Conservation (phyloP, 148 eudicot genomes). For the Rhododendron williamsianum region DNA sequence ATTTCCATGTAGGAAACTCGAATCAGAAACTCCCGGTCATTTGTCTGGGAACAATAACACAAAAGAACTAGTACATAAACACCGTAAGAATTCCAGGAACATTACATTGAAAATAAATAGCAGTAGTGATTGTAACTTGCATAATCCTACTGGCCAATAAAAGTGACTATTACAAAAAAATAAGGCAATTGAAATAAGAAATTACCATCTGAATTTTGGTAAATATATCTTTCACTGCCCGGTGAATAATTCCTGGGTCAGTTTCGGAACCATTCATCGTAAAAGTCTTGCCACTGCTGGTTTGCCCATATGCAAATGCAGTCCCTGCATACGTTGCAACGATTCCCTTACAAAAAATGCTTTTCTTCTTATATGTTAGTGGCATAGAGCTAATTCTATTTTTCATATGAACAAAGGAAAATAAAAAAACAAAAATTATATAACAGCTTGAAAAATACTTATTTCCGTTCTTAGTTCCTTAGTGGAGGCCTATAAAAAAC, state of each 20-base stretch:
- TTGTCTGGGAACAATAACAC: conserved; percentile 31
- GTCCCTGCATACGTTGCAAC: conserved; percentile 52
- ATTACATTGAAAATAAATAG: background rate
- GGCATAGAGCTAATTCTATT: background rate
- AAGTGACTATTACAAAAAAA: background rate
- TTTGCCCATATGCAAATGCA: conserved; percentile 97
- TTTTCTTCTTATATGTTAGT: background rate
- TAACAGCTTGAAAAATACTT: background rate
- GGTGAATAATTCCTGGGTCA: conserved; percentile 83
- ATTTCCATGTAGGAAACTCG: conserved; percentile 99
- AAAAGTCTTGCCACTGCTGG: conserved; percentile 96
- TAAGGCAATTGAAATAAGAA: background rate
- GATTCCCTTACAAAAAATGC: background rate
- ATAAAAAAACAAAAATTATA: background rate
- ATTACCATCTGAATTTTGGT: conserved; percentile 52
- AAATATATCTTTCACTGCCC: conserved; percentile 82
- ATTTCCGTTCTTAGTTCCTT: background rate
- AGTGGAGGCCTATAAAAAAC: background rate
- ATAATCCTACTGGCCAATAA: background rate
- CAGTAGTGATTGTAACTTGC: background rate
- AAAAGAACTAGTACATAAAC: background rate
- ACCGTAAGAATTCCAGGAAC: background rate
- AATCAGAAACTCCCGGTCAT: conserved; percentile 75
- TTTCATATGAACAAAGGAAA: background rate
- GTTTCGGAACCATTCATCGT: conserved; percentile 94